A percentile compares a stretch with the other conserved stretches of the same genome.
Evolutionary conservation across 2,329 filamentous ascomycete species (phyloP).

Genomic region (Colletotrichum lindemuthianum): DNA sequence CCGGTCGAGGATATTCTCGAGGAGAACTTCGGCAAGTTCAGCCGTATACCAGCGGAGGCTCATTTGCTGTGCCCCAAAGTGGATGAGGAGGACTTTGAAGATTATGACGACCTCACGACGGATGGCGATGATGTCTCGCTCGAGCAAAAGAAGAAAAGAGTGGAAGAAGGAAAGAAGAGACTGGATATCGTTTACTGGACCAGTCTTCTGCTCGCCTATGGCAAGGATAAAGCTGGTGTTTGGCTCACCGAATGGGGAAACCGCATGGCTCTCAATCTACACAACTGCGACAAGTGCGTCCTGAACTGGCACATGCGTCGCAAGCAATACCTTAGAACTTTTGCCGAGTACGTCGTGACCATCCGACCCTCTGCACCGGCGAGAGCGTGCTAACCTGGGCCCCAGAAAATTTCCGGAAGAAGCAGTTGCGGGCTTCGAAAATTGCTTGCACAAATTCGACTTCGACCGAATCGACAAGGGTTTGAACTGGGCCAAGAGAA

Average conservation of each 20-base stretch:
- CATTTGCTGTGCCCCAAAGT: conserved; percentile 77
- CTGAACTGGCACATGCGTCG: conserved; percentile 79
- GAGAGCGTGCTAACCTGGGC: conserved; percentile 37
- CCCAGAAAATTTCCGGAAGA: conserved; percentile 59
- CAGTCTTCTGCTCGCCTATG: conserved; percentile 75
- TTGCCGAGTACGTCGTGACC: conserved; percentile 63
- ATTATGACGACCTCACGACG: conserved; percentile 67
- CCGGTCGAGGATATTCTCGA: conserved; percentile 52
- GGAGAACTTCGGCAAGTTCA: conserved; percentile 55
- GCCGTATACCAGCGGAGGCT: conserved; percentile 55
- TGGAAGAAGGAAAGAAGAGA: conserved; percentile 65
- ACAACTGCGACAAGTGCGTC: conserved; percentile 75
- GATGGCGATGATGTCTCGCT: conserved; percentile 51
- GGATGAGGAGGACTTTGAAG: conserved; percentile 69
- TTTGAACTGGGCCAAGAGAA: conserved; percentile 64
- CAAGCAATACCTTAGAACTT: conserved; percentile 67
- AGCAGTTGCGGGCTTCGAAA: conserved; percentile 61
- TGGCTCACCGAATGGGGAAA: conserved; percentile 69
- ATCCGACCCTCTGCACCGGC: neutral
- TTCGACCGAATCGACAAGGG: conserved; percentile 69
- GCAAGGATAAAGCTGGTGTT: conserved; percentile 66
- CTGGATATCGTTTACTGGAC: conserved; percentile 73
- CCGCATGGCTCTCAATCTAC: conserved; percentile 68
- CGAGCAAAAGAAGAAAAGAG: conserved; percentile 62
- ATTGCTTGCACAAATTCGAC: conserved; percentile 68